These are phyloP conservation scores for Russula sp. DNA, from an alignment of 768 basidiomycete genomes.

Conservation along the genomic window DNA sequence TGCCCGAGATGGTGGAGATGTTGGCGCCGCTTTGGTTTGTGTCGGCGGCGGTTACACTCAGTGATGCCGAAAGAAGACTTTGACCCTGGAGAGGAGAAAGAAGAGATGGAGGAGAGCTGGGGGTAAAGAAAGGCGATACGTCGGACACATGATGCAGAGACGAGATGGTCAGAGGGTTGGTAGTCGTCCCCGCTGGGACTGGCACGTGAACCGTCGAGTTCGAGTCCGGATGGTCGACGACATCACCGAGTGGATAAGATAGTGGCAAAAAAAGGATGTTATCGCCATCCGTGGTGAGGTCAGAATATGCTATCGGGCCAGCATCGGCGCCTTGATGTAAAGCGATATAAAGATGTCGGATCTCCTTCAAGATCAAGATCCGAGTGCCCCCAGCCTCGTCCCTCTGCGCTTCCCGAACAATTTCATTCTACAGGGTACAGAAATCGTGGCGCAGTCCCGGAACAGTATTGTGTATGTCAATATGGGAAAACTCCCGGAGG, in stretches of 20 bases:
- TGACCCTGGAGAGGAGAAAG: no score
- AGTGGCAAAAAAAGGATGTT: background rate
- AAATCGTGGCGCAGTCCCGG: background rate
- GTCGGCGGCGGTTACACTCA: no score
- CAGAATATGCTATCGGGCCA: background rate
- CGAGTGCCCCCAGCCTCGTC: background rate
- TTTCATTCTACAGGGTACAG: background rate
- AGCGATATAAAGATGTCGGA: background rate
- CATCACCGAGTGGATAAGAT: background rate
- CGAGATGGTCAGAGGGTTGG: no score
- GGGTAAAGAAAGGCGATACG: no score
- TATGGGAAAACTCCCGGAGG: background rate
- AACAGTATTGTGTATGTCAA: background rate
- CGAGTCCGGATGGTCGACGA: background rate
- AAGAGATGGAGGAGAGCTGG: no score
- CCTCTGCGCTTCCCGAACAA: background rate
- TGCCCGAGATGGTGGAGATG: no score
- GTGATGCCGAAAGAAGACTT: no score
- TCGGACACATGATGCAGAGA: no score
- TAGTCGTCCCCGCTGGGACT: no score
- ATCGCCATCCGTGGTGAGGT: background rate
- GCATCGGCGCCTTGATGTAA: background rate
- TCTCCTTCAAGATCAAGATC: background rate
- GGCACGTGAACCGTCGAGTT: no score
- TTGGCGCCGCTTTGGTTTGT: no score